Base-by-base conservation (phyloP, 495 filamentous ascomycete species). In the Podospora didyma region DNA sequence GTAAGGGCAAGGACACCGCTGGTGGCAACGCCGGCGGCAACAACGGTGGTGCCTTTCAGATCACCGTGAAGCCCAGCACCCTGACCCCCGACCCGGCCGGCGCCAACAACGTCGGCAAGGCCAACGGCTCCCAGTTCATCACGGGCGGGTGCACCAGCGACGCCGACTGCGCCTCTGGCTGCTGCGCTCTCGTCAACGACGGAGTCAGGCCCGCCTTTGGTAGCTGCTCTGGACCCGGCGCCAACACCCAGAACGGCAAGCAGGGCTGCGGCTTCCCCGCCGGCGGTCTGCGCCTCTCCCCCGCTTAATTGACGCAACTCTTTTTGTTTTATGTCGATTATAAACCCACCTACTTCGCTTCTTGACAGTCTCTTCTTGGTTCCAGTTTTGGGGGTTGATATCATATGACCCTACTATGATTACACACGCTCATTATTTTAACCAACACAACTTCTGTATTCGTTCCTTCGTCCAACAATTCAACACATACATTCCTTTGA, bases 211-310 rank as follows among this genome's bases (percentile, higher is more conserved):
- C 57, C 49, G 49, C 34, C 19, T 67, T 65, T 54, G 72, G 67
- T 10, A 51, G 69, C 22, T 75, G 73, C 70, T 76, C 75, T 9
- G 75, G 74, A 2, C 51, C 65, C 1, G 67, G 61, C 9, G 75
- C 71, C n/a, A 62, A 70, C 51, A 67, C 57, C 51, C 72, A 74
- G 59, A 68, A 69, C 42, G 76, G 73, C 39, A 79, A 79, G 67
- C 66, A 70, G 11, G 75, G 76, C 20, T 79, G 76, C 56, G 76
- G 76, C 9, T 79, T 79, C 58, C 62, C 62, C 4, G 24, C n/a
- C 6, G 59, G 59, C 34, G 62, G 62, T 7, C 26, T 31, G 26
- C 26, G 26, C 26, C 3, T 31, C 9, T 3, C 26, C 9, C 4
- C 26, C 26, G 26, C 26, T 9, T 31, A 31, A 31, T 31, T 9